Conservation (phyloP, 1,139 yeast species). For the Blastobotrys buckinghamii region DNA sequence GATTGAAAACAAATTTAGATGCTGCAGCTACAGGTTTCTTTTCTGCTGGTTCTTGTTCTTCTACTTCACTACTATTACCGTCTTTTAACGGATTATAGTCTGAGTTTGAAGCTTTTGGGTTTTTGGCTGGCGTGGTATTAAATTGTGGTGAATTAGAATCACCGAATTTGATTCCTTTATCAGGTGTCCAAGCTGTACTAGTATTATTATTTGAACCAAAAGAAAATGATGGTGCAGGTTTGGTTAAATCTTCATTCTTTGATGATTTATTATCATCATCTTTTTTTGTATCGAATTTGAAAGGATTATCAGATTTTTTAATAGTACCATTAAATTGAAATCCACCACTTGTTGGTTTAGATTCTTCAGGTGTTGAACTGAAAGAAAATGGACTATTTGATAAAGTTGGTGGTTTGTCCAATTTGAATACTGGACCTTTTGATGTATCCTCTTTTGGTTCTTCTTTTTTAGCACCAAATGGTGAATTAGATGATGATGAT, state of each 20-base stretch:
- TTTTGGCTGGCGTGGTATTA: not conserved
- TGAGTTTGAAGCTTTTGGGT: not conserved
- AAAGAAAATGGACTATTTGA: slow-evolving; percentile 20
- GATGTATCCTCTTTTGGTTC: slow-evolving; percentile 6
- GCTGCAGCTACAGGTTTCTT: not conserved
- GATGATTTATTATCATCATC: slow-evolving; percentile 1
- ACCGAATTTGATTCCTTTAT: slow-evolving; percentile 34
- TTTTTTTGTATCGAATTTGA: slow-evolving; percentile 20
- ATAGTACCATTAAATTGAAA: slow-evolving; percentile 13
- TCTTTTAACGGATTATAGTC: not conserved
- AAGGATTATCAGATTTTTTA: slow-evolving; percentile 6
- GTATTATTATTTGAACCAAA: slow-evolving; percentile 11
- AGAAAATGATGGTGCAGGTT: no score
- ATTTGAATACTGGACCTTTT: slow-evolving; percentile 22
- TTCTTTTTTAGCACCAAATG: not conserved
- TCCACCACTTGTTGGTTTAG: not conserved
- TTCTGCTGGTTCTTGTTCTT: not conserved
- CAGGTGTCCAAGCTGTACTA: slow-evolving; percentile 31
- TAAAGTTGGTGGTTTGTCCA: slow-evolving; percentile 20
- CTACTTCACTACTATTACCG: not conserved
- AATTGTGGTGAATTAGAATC: slow-evolving; percentile 9
- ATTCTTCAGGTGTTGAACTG: slow-evolving; percentile 6
- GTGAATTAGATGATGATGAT: not conserved
- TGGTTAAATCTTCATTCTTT: not conserved
- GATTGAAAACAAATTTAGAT: not conserved